Percentiles rank a stretch among this genome's conserved stretches.
Conservation (phyloP, 805 yeast genomes). For the Starmerella ratchasimensis region DNA sequence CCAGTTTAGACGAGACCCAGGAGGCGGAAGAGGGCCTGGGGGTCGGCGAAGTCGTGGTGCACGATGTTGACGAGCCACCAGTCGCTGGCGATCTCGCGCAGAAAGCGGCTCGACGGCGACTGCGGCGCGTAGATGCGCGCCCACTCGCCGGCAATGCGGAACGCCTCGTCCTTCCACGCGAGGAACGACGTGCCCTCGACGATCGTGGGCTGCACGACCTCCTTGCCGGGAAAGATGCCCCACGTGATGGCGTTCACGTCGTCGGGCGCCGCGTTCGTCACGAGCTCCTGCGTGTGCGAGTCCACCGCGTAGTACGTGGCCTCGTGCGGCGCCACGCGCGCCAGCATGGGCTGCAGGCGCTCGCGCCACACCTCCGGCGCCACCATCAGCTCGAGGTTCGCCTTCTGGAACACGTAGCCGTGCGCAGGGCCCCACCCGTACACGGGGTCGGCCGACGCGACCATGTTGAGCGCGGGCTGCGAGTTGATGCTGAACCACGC, state of each 20-base stretch:
- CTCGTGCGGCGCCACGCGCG: conserved; percentile 25
- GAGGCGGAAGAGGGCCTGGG: conserved; percentile 10
- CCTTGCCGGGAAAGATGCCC: conserved; percentile 96
- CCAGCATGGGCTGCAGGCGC: conserved; percentile 36
- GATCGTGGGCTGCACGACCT: conserved; percentile 88
- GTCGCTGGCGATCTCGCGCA: conserved; percentile 37
- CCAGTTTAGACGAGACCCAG: conserved; percentile 2
- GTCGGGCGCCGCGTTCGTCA: conserved; percentile 57
- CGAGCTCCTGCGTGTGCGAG: conserved; percentile 36
- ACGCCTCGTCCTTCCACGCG: conserved; percentile 97
- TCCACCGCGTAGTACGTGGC: conserved; percentile 66
- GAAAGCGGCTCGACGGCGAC: conserved; percentile 30
- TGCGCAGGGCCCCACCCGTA: conserved; percentile 93
- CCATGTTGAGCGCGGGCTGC: conserved; percentile 84
- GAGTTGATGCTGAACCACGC: conserved; percentile 69
- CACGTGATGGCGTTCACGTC: conserved; percentile 92
- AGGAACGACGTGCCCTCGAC: conserved; percentile 82
- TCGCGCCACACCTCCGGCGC: conserved; percentile 39
- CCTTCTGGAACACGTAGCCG: conserved; percentile 90
- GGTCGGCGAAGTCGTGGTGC: conserved; percentile 55
- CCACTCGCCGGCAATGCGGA: conserved; percentile 75
- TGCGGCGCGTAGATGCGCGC: conserved; percentile 25
- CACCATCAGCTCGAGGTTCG: conserved; percentile 73
- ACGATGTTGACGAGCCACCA: conserved; percentile 77
- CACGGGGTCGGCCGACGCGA: conserved; percentile 49